Evolutionary conservation across 768 basidiomycete species (phyloP).

Genomic region (Trametes gibbosa): DNA sequence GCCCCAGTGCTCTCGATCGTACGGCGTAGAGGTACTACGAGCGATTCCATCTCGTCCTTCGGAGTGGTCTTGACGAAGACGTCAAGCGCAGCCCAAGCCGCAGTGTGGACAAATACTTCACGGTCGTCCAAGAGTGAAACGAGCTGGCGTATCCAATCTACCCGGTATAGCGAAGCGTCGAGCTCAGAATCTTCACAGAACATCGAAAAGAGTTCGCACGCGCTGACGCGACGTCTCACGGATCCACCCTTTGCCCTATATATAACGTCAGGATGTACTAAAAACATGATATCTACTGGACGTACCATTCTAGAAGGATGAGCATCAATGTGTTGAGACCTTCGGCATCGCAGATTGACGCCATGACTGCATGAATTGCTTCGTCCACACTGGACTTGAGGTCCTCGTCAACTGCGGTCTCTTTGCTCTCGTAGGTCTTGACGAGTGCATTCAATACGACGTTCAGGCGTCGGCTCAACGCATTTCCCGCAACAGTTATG

Average conservation of each 20-base stretch:
- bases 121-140: conserved; percentile 80
- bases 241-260: conserved; percentile 76
- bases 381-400: conserved; percentile 67
- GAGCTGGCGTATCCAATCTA: conserved; percentile 94
- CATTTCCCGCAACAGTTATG: conserved; percentile 90
- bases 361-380: conserved; percentile 70
- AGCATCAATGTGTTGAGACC: conserved; percentile 90
- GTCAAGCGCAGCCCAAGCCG: conserved; percentile 82
- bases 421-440: conserved; percentile 66
- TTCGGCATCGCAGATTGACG: conserved; percentile 80
- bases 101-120: conserved; percentile 70
- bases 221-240: conserved; percentile 70
- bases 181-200: conserved; percentile 85
- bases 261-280: not conserved
- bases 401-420: conserved; percentile 58
- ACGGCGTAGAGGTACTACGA: conserved; percentile 86
- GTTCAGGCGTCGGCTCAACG: conserved; percentile 79
- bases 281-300: not conserved
- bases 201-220: conserved; percentile 70
- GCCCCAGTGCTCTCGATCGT: conserved; percentile 84
- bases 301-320: conserved; percentile 83
- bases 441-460: conserved; percentile 79
- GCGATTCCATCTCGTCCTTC: conserved; percentile 89
- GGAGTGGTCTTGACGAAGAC: conserved; percentile 85
- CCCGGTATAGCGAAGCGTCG: conserved; percentile 80